Evolutionary conservation across 2,329 filamentous ascomycete genomes (phyloP).

Genomic region (Colletotrichum echinochloae): DNA sequence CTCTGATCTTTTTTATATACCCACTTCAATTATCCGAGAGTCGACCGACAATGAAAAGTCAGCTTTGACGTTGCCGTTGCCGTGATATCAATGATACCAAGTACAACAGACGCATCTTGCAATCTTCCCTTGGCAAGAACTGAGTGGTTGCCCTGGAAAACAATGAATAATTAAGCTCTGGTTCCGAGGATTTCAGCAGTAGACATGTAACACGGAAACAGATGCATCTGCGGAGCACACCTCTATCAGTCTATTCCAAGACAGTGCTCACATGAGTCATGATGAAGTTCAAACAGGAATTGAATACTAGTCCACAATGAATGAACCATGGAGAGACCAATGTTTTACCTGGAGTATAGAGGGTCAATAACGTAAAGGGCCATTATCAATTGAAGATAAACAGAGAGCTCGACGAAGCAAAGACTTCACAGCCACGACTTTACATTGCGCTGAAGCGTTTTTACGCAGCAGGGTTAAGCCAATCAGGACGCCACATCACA

Average conservation of each 20-base stretch:
- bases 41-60: too few relatives aligned
- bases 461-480: neutral
- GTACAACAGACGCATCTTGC: too few relatives aligned
- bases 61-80: neutral
- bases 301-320: too few relatives aligned
- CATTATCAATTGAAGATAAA: too few relatives aligned
- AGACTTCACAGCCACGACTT: too few relatives aligned
- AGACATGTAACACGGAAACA: neutral
- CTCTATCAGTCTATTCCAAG: neutral
- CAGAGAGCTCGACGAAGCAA: neutral
- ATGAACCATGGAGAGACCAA: too few relatives aligned
- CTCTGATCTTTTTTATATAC: too few relatives aligned
- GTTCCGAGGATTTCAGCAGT: neutral
- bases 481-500: neutral
- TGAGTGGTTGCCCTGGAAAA: too few relatives aligned
- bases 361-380: rapidly evolving
- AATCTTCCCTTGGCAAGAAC: neutral
- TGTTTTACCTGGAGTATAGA: neutral
- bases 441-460: neutral
- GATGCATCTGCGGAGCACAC: neutral
- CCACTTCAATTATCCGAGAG: too few relatives aligned
- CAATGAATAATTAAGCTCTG: too few relatives aligned
- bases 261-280: neutral
- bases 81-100: neutral
- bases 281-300: too few relatives aligned